Base-by-base conservation (phyloP, 192 early-diverging fungal genomes). In the Mortierella alpina region DNA sequence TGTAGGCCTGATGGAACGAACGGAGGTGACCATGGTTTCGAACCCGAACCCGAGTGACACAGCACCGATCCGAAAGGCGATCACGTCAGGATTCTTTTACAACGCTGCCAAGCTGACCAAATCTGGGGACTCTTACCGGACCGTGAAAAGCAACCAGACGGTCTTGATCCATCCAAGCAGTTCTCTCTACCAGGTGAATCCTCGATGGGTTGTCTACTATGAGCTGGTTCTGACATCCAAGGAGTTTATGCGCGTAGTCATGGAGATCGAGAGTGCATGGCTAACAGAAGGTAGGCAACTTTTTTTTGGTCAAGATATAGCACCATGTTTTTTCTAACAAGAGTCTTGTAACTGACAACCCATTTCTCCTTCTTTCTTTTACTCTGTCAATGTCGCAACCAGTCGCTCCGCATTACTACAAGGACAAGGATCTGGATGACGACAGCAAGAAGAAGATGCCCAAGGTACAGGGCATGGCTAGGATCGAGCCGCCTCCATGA, bases 81-180 rank as follows among this genome's bases (percentile, higher is more conserved):
- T 99, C 55, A 92, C 95, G 6, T 85, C 98, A 5, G 98, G 98
- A 5, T 99, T 96, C 85, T 99, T 99, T 81, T 97, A 96, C 86
- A 94, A 99, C 85, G 91, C 93, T 40, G 95, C 95, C 5, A 84
- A 94, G 49, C 75, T 98, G 20, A 91, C 92, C 47, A 88, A 90
- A 55, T 92, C 92, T n/a, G 96, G 95, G 41, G 97, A 98, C 64
- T 92, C 90, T 22, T 99, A 99, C 66, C 88, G 92, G 22, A 97
- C 95, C 4, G 86, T 94, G 42, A 99, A 98, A 87, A 78, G 70
- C 48, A 91, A 92, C 40, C 92, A 96, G 56, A 96, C 95, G 2
- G 96, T 99, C 11, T 74, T 90, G 77, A 96, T 98, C 45, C 98
- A 99, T 83, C 98, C 98, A 31, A 92, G 91, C 68, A 95, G 93